These are phyloP conservation scores for Babesia sp. DNA, from an alignment of 169 alveolate genomes.

Conservation along the genomic window DNA sequence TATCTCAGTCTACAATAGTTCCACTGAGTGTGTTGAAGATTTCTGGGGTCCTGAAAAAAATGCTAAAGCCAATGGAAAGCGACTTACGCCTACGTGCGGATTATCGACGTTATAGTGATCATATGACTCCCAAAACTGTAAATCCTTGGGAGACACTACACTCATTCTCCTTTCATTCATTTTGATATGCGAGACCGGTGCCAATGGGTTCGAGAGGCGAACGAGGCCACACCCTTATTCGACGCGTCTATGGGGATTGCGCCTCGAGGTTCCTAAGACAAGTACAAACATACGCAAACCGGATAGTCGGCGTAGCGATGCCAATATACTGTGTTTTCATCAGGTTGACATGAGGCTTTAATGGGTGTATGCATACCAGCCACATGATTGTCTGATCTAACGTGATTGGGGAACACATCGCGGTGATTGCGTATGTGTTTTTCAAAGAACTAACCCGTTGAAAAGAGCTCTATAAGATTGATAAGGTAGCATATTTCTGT, in stretches of 20 bases:
- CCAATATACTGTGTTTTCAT: no score
- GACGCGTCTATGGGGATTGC: background rate
- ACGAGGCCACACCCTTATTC: background rate
- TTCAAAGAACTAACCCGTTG: no score
- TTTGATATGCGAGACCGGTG: background rate
- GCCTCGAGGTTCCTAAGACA: background rate
- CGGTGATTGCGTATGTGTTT: no score
- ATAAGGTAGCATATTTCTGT: no score
- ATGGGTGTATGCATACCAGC: no score
- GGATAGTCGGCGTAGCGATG: no score
- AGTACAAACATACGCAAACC: no score
- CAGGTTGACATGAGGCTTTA: no score
- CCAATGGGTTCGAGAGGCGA: background rate
- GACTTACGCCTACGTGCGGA: conserved; percentile 78
- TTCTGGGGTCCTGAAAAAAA: conserved; percentile 72
- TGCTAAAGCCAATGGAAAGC: background rate
- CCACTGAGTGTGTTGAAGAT: conserved; percentile 68
- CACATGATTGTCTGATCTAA: no score
- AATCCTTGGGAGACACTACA: conserved; percentile 54
- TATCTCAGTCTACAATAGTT: conserved; percentile 72
- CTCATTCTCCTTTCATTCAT: conserved; percentile 4
- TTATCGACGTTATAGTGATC: conserved; percentile 71
- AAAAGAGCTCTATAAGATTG: no score
- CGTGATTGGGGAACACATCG: no score
- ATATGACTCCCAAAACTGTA: conserved; percentile 66